Conservation (phyloP, 2,329 filamentous ascomycete species). For the Diplodia corticola region DNA sequence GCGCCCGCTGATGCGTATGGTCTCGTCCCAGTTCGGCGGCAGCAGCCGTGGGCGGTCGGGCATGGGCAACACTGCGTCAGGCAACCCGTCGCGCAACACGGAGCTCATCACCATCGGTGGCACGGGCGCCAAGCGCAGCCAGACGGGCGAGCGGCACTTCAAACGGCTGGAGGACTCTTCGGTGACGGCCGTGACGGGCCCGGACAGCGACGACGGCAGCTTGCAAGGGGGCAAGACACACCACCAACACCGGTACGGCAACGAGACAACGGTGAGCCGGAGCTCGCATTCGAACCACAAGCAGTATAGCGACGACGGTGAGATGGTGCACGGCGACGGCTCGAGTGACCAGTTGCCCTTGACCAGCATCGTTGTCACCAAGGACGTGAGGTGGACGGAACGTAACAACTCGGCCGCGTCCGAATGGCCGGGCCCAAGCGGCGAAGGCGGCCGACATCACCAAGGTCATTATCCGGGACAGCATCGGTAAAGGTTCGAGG, state of each 20-base stretch:
- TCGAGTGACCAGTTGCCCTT: conserved; percentile 12
- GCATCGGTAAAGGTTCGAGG: too few species aligned
- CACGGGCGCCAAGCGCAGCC: conserved; percentile 8
- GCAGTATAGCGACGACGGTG: not conserved
- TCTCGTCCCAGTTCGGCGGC: conserved; percentile 25
- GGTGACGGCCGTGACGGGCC: not conserved
- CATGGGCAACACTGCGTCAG: not conserved
- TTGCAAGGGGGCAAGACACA: too few species aligned
- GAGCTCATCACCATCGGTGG: conserved; percentile 19
- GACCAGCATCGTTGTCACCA: conserved; percentile 7
- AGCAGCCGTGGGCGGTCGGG: not conserved
- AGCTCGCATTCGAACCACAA: not conserved
- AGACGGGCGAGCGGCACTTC: conserved; percentile 21
- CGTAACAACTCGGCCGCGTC: not conserved
- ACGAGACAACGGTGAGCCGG: not conserved
- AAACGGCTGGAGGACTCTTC: conserved; percentile 13
- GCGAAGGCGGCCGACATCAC: not conserved
- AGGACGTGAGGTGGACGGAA: conserved; percentile 17
- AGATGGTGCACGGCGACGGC: not conserved
- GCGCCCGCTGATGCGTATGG: conserved; percentile 25
- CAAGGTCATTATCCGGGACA: not conserved
- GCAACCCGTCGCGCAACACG: conserved; percentile 6
- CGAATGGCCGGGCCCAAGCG: not conserved
- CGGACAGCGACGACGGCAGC: not conserved
- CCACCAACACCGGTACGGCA: not conserved